Percentiles rank a stretch among this genome's conserved stretches.
These are phyloP conservation scores for Aphanomyces invadans DNA, from an alignment of 352 stramenopile species.

Conservation along the genomic window DNA sequence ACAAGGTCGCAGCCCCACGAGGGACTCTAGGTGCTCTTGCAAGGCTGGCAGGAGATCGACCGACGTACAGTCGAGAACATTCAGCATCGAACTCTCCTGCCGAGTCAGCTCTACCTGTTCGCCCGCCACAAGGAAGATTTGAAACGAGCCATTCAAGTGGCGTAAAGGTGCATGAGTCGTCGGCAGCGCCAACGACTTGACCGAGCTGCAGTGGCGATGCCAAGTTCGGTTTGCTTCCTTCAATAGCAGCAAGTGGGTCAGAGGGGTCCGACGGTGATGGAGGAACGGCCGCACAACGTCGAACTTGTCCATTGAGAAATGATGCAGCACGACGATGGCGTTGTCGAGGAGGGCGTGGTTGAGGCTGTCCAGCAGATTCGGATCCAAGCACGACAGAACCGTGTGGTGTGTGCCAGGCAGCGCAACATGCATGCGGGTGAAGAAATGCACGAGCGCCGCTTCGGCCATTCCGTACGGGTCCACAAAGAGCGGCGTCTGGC, in stretches of 20 bases:
- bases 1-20: not conserved
- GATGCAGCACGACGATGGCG: slow-evolving; percentile 2
- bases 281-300: slow-evolving; percentile 6
- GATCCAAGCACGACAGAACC: not conserved
- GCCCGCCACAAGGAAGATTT: slow-evolving; percentile 5
- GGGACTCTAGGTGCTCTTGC: not conserved
- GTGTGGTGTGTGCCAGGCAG: not conserved
- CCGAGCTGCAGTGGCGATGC: not conserved
- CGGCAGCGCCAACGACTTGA: too few species aligned
- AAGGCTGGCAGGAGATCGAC: not conserved
- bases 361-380: not conserved
- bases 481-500: not conserved
- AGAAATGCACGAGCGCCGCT: slow-evolving; percentile 45
- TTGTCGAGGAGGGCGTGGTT: not conserved
- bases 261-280: not conserved
- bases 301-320: not conserved
- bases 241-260: not conserved
- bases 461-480: slow-evolving; percentile 7
- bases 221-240: not conserved
- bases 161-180: not conserved
- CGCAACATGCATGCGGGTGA: slow-evolving; percentile 47
- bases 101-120: not conserved
- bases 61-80: not conserved
- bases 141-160: not conserved
- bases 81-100: not conserved